Evolutionary conservation across 352 stramenopile genomes (phyloP), one percentile per base, ranked within the genome.

Genomic region (Aphanomyces stellatus): DNA sequence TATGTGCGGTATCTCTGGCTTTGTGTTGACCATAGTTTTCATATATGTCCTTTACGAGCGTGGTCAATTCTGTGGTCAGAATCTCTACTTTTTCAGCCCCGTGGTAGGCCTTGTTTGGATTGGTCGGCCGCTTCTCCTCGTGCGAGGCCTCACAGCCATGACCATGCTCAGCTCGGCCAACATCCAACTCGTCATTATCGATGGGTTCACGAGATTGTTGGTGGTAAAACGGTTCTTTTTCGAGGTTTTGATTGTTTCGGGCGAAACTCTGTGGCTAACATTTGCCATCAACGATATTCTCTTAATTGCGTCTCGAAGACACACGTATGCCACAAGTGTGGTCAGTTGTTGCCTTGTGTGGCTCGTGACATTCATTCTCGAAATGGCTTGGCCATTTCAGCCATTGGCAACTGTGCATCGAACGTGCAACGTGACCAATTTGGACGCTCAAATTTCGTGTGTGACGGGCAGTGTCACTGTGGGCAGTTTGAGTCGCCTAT

Each of bases 381-480:
- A 51, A 51, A 51, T 5, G 19, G 8, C 7, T 13, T 13, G 6
- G 42, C 42, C 42, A 22, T 27, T 51, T 24, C 8, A 7, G 13
- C 42, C 42, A 15, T 31, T 27, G 11, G 43, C 57, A 8, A 51
- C 57, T 15, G 11, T 65, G 22, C 10, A 65, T 30, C 57, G 57
- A 13, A 17, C 6, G 3, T 65, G 57, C 17, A 42, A 31, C 34
- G 53, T 2, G 4, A 22, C 24, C 34, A 51, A 53, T 25, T 53
- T 65, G 57, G 57, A 65, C 27, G 25, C 25, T 15, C 42, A 51
- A 35, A 51, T 53, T 13, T 46, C 51, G 8, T 65, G 57, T 10
- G 19, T 37, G 4, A 51, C n/a, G 10, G 35, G 57, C 30, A 3
- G 37, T 11, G 43, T 65, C 1, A 19, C 4, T 22, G 37, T 65